These are phyloP conservation scores for Cercospora janseana DNA, from an alignment of 2,329 filamentous ascomycete genomes.

Conservation along the genomic window DNA sequence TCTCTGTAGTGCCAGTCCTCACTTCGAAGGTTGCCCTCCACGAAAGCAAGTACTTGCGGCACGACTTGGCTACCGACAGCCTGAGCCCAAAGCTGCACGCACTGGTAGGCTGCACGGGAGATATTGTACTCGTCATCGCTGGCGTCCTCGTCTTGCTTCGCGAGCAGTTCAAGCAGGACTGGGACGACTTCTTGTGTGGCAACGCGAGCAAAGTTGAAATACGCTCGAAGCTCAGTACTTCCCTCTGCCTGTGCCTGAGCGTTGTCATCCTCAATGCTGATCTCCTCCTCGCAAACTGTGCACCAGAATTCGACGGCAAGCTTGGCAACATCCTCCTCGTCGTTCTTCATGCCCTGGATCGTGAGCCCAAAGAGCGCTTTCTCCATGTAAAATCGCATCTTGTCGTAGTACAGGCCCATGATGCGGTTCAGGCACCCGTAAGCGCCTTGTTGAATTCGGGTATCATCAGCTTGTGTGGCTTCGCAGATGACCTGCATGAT, in stretches of 20 bases:
- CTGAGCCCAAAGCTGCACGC: conserved; percentile 90
- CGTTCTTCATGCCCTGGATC: conserved; percentile 96
- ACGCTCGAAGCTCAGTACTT: conserved; percentile 79
- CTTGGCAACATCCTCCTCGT: conserved; percentile 97
- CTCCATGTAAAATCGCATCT: conserved; percentile 99
- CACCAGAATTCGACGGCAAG: conserved; percentile 99
- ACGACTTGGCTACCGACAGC: conserved; percentile 84
- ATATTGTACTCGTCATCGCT: conserved; percentile 97
- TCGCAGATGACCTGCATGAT: conserved; percentile 99
- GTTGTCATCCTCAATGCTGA: conserved; percentile 97
- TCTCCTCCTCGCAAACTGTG: conserved; percentile 99
- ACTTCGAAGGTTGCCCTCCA: conserved; percentile 82
- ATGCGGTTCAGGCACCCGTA: conserved; percentile 98
- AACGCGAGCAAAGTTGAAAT: conserved; percentile 93
- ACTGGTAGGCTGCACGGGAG: conserved; percentile 92
- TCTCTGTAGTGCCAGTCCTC: conserved; percentile 96
- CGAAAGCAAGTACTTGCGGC: conserved; percentile 80
- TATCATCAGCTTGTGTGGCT: conserved; percentile 90
- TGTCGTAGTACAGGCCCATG: conserved; percentile 98
- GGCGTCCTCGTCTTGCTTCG: conserved; percentile 97
- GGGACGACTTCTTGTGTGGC: conserved; percentile 93
- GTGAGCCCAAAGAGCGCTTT: conserved; percentile 97
- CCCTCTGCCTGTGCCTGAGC: conserved; percentile 68
- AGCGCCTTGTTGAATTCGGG: conserved; percentile 87
- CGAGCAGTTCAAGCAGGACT: conserved; percentile 81